phyloP scores from a whole-genome alignment of 1,139 yeast species.

The Entelexis paramagnoliae region DNA sequence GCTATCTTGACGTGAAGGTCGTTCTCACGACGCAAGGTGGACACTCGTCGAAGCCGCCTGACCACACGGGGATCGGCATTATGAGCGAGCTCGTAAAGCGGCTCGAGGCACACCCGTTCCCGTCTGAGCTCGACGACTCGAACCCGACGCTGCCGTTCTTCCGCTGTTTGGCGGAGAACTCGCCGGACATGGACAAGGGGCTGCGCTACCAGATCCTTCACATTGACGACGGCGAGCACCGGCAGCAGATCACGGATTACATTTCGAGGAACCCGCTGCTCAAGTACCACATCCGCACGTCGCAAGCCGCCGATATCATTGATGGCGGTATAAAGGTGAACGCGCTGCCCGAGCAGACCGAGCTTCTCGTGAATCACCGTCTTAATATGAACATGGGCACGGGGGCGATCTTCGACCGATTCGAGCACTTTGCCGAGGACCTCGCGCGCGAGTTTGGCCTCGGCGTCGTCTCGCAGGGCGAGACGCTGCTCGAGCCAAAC shows the following conservation, averaged over 20 bases:
- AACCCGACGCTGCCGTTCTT: slow-evolving; percentile 37
- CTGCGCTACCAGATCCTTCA: slow-evolving; percentile 23
- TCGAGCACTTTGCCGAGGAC: slow-evolving; percentile 34
- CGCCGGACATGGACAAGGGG: slow-evolving; percentile 16
- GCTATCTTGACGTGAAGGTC: slow-evolving; percentile 44
- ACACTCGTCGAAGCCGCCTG: slow-evolving; percentile 64
- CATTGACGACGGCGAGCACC: slow-evolving; percentile 25
- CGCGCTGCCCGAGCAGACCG: slow-evolving; percentile 63
- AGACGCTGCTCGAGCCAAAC: slow-evolving; percentile 16
- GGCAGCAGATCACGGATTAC: slow-evolving; percentile 8
- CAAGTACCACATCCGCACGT: slow-evolving; percentile 44
- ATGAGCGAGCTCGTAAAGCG: slow-evolving; percentile 43
- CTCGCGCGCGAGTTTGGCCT: slow-evolving; percentile 41
- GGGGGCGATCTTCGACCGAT: slow-evolving; percentile 35
- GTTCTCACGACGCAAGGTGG: slow-evolving; percentile 54
- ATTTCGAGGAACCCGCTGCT: slow-evolving; percentile 13
- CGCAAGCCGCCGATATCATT: slow-evolving; percentile 59
- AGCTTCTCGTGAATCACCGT: slow-evolving; percentile 48
- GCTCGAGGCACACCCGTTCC: slow-evolving; percentile 44
- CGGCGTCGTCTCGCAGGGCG: slow-evolving; percentile 33
- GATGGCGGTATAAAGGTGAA: slow-evolving; percentile 60
- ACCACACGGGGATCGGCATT: slow-evolving; percentile 66
- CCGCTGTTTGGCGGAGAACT: slow-evolving; percentile 32
- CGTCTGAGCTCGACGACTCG: slow-evolving; percentile 36
- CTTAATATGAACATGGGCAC: slow-evolving; percentile 45